Evolutionary conservation across 495 filamentous ascomycete genomes (phyloP).

Genomic region (Penicillium chermesinum): DNA sequence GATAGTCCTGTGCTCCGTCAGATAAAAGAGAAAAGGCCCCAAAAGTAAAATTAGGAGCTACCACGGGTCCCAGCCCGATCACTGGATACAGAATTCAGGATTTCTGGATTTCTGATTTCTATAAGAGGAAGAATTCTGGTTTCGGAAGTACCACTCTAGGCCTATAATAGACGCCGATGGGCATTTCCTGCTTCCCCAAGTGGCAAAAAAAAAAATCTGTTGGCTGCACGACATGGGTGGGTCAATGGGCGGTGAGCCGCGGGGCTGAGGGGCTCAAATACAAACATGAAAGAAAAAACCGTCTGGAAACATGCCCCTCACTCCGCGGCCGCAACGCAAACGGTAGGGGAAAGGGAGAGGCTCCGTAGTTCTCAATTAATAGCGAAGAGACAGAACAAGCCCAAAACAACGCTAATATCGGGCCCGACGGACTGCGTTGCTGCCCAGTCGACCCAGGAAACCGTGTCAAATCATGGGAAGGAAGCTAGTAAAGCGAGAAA

Average conservation of each 20-base stretch:
- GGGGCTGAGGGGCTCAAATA: conserved; percentile 4
- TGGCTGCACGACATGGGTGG: conserved; percentile 4
- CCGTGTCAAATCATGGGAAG: conserved; percentile 15
- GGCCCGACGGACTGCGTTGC: conserved; percentile 32
- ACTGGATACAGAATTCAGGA: background rate
- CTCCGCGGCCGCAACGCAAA: no score
- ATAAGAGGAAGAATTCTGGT: background rate
- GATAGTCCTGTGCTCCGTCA: conserved; percentile 2
- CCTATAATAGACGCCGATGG: conserved; percentile 4
- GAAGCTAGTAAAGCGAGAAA: conserved; percentile 23
- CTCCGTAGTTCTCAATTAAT: background rate
- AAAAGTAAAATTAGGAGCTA: background rate
- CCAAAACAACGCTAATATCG: background rate
- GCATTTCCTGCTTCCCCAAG: no score
- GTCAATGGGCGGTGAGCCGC: conserved; percentile 7
- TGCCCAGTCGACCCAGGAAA: conserved; percentile 30
- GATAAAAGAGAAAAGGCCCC: conserved; percentile 2
- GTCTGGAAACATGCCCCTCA: background rate
- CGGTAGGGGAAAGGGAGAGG: background rate
- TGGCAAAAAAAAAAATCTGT: conserved; percentile 5
- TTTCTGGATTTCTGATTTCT: background rate
- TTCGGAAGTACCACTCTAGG: background rate
- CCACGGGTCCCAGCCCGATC: background rate
- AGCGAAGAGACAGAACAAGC: background rate
- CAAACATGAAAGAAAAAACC: background rate